Evolutionary conservation across 192 early-diverging fungal genomes (phyloP).

Genomic region (Coemansia sp.): DNA sequence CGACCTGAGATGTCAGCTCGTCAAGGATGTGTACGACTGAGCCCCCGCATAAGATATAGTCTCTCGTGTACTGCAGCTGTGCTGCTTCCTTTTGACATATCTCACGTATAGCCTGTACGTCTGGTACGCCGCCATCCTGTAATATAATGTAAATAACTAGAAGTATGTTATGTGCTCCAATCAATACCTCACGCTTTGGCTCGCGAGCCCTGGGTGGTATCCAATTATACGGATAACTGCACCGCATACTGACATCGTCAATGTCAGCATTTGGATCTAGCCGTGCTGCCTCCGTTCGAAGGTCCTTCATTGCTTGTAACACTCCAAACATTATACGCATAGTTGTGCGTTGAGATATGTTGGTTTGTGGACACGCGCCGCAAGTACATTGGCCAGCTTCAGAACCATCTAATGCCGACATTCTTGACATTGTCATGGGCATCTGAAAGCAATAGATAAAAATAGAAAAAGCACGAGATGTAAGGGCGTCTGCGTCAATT

Average conservation of each 20-base stretch:
- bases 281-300: conserved; percentile 19
- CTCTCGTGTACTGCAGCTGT: conserved; percentile 13
- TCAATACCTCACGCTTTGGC: conserved; percentile 27
- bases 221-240: conserved; percentile 47
- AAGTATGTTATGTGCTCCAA: conserved; percentile 44
- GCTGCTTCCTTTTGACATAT: conserved; percentile 27
- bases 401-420: not conserved
- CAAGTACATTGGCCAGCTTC: conserved; percentile 22
- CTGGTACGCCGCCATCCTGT: conserved; percentile 34
- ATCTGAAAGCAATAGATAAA: not conserved
- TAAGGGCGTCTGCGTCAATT: not conserved
- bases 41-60: conserved; percentile 41
- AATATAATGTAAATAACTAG: conserved; percentile 39
- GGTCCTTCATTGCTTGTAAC: conserved; percentile 43
- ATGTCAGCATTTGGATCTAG: conserved; percentile 15
- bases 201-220: conserved; percentile 27
- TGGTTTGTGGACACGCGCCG: conserved; percentile 24
- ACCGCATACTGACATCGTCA: conserved; percentile 18
- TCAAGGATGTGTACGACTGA: conserved; percentile 32
- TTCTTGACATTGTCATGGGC: conserved; percentile 17
- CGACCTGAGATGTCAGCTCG: conserved; percentile 46
- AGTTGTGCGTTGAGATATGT: conserved; percentile 26
- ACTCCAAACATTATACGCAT: conserved; percentile 39
- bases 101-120: conserved; percentile 17
- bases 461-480: not conserved